Evolutionary conservation across 2,329 filamentous ascomycete genomes (phyloP).

Genomic region (Lecanicillium sp.): DNA sequence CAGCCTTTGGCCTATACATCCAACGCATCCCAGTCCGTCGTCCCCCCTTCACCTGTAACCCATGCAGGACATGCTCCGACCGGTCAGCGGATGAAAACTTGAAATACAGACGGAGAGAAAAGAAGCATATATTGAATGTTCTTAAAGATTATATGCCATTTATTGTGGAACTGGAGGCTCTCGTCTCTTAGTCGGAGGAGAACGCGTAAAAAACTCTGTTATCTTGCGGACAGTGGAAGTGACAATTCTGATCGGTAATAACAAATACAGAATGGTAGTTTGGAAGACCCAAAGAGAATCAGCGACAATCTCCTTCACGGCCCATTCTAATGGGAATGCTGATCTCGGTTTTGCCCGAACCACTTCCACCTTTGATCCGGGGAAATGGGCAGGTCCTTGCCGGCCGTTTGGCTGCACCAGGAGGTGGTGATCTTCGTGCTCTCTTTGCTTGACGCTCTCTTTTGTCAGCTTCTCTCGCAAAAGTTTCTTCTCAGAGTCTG

Average conservation of each 20-base stretch:
- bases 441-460: constrained; percentile 21
- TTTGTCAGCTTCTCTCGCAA: constrained; percentile 22
- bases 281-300: constrained; percentile 8
- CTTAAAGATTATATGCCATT: too few relatives aligned
- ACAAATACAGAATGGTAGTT: not conserved
- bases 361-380: constrained; percentile 22
- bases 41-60: too few relatives aligned
- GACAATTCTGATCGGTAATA: constrained; percentile 1
- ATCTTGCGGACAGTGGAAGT: constrained; percentile 17
- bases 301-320: constrained; percentile 3
- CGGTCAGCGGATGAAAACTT: too few relatives aligned
- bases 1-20: too few relatives aligned
- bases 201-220: not conserved
- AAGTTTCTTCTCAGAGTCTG: constrained; percentile 17
- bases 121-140: too few relatives aligned
- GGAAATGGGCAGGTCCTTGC: constrained; percentile 22
- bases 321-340: constrained; percentile 22
- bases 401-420: constrained; percentile 19
- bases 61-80: too few relatives aligned
- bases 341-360: constrained; percentile 16
- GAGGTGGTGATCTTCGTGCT: constrained; percentile 25
- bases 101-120: too few relatives aligned
- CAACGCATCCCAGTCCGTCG: too few relatives aligned
- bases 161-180: too few relatives aligned
- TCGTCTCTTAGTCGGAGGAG: not conserved